phyloP scores from a whole-genome alignment of 2,329 filamentous ascomycete species.

The Botrytis galanthina region DNA sequence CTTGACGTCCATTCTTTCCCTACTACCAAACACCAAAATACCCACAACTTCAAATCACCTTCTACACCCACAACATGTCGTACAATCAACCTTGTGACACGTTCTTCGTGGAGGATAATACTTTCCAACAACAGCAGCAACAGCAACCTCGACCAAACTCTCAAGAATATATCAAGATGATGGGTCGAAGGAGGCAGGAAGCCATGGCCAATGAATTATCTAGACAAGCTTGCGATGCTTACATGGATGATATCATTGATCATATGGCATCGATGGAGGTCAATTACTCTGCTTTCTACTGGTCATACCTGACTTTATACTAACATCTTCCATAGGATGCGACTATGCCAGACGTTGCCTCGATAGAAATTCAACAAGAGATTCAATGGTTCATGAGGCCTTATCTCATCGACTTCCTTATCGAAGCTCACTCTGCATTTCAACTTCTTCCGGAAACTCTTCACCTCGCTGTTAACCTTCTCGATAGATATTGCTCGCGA shows the following conservation, averaged over 20 bases:
- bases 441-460: conserved; percentile 90
- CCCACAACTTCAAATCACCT: conserved; percentile 22
- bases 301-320: conserved; percentile 24
- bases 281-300: conserved; percentile 28
- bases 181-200: conserved; percentile 81
- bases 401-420: conserved; percentile 95
- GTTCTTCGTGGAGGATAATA: conserved; percentile 62
- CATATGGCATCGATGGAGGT: conserved; percentile 96
- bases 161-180: conserved; percentile 72
- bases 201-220: conserved; percentile 88
- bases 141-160: conserved; percentile 41
- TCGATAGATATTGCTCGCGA: conserved; percentile 97
- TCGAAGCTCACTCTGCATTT: conserved; percentile 95
- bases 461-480: conserved; percentile 92
- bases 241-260: conserved; percentile 88
- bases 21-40: conserved; percentile 15
- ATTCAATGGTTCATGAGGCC: conserved; percentile 99
- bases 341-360: conserved; percentile 91
- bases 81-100: conserved; percentile 58
- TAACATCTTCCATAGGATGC: conserved; percentile 56
- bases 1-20: conserved; percentile 40
- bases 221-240: conserved; percentile 79
- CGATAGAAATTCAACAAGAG: conserved; percentile 98
- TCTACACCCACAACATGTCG: conserved; percentile 36
- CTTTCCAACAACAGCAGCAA: conserved; percentile 12